Evolutionary conservation across 805 yeast genomes (phyloP), one percentile per base, ranked within the genome.

Genomic region (Kazachstania psychrophila): DNA sequence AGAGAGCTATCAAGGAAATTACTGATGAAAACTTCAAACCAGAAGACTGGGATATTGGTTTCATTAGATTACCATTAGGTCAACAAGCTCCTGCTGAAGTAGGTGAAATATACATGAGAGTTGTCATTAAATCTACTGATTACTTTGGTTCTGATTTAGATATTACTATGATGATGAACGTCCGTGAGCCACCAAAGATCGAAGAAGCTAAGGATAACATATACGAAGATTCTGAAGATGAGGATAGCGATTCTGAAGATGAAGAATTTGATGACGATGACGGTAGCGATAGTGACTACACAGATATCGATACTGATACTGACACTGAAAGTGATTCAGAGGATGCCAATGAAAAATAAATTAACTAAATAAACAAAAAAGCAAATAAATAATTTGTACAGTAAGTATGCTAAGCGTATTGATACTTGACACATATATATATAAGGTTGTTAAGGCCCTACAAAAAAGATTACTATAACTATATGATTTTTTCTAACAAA

Each of bases 81-180:
- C 69, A 76, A 33, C 87, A 94, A 31, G 76, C 94, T 12, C 96
- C 97, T n/a, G 70, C 70, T 14, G 69, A 69, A 38, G 63, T 64
- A 13, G 95, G 94, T 29, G 65, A 62, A 28, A 74, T 63, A 52
- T 77, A 74, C 45, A 84, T 84, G 67, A 72, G 87, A 61, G 65
- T 88, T 13, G 62, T 77, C 17, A 58, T 89, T 52, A 75, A 77
- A 52, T 79, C 82, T 38, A 71, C 82, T 36, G 77, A 82, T 31
- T 88, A 85, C 58, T 85, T 84, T 56, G 95, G 95, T 5, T 62
- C 74, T 14, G 96, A 89, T 55, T 56, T 85, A 17, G 85, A 79
- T 45, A 70, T 79, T 42, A 80, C 88, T 8, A 60, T 85, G 33
- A 63, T 64, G 17, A 71, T 88, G 79, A 66, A 71, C n/a, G 94